A percentile compares a stretch with the other conserved stretches of the same genome.
phyloP scores from a whole-genome alignment of 2,329 filamentous ascomycete genomes.

The Ambrosiella cleistominuta region DNA sequence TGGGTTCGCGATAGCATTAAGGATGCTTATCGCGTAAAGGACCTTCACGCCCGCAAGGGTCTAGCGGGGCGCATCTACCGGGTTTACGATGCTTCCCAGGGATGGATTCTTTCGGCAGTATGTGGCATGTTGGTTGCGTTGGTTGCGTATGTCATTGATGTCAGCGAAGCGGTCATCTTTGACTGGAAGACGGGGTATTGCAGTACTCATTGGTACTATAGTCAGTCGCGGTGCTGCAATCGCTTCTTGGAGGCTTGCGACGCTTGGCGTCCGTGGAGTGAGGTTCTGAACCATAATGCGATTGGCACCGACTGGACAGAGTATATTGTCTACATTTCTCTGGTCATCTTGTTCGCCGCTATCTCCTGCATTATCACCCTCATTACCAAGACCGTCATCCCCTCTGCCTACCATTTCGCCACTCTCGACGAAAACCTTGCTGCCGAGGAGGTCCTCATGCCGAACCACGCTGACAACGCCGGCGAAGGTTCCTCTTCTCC shows the following conservation, averaged over 20 bases:
- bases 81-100: constrained; percentile 73
- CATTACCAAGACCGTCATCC: constrained; percentile 83
- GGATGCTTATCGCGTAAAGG: constrained; percentile 77
- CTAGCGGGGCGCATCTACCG: constrained; percentile 62
- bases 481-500: constrained; percentile 19
- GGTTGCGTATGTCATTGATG: constrained; percentile 75
- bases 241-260: constrained; percentile 34
- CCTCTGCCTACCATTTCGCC: constrained; percentile 68
- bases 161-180: constrained; percentile 70
- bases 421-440: constrained; percentile 88
- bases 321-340: constrained; percentile 56
- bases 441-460: constrained; percentile 34
- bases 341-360: constrained; percentile 52
- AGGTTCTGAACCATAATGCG: constrained; percentile 27
- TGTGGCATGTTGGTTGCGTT: constrained; percentile 74
- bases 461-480: constrained; percentile 23
- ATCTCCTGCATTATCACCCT: constrained; percentile 66
- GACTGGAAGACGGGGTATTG: constrained; percentile 90
- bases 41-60: constrained; percentile 64
- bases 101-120: constrained; percentile 82
- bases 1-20: constrained; percentile 97
- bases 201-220: constrained; percentile 48
- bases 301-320: constrained; percentile 47
- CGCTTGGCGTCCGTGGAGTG: constrained; percentile 39
- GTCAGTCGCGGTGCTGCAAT: constrained; percentile 43